Percentiles rank a stretch among this genome's conserved stretches.
phyloP scores from a whole-genome alignment of 805 yeast species.

The Metschnikowia rubicola region DNA sequence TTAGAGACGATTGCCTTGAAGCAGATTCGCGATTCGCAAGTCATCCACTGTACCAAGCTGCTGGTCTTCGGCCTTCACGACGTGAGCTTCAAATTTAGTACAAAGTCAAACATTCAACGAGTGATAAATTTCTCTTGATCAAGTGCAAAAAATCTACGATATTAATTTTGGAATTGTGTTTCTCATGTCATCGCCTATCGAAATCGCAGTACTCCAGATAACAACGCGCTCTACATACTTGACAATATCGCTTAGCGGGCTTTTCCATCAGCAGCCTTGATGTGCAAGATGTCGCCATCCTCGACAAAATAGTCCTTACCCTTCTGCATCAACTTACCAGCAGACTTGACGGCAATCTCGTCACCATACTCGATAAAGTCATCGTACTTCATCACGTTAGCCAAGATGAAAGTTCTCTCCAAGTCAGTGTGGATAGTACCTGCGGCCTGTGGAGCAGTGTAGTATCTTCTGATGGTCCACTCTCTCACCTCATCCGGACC shows the following conservation, averaged over 20 bases:
- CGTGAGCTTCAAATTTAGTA: no score
- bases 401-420: conserved; percentile 75
- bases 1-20: neutral
- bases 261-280: conserved; percentile 94
- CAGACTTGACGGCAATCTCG: conserved; percentile 77
- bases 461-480: conserved; percentile 79
- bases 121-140: no score
- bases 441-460: conserved; percentile 85
- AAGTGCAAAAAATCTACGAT: neutral
- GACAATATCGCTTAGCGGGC: conserved; percentile 38
- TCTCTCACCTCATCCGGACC: conserved; percentile 83
- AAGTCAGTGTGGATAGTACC: conserved; percentile 86
- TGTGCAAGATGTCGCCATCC: conserved; percentile 89
- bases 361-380: conserved; percentile 60
- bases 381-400: conserved; percentile 65
- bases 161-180: neutral
- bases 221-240: conserved; percentile 4
- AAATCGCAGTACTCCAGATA: neutral
- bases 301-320: conserved; percentile 95
- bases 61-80: no score
- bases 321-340: conserved; percentile 85
- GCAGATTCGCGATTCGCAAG: neutral
- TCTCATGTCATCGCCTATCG: neutral
- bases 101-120: no score
- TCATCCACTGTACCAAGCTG: no score